Percentiles rank a stretch among this genome's conserved stretches.
Evolutionary conservation across 345 rosid genomes (phyloP).

Genomic region (Lagerstroemia speciosa): DNA sequence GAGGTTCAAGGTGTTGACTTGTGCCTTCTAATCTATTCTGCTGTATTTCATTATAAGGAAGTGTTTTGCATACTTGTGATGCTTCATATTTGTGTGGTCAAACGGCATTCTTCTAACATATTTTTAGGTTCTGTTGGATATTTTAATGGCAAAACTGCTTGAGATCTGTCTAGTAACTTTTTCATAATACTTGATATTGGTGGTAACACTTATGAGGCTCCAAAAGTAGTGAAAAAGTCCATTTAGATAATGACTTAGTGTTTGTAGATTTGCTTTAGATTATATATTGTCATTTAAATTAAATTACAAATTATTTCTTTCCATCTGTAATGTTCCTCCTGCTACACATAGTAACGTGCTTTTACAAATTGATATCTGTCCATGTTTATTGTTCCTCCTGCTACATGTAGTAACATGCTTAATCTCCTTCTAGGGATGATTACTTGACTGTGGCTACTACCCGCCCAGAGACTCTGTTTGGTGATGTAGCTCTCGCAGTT

Average conservation of each 20-base stretch:
- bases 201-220: background rate
- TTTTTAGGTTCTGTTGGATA: background rate
- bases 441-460: conserved; percentile 89
- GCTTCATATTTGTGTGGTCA: background rate
- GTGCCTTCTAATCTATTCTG: conserved; percentile 1
- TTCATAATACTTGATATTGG: background rate
- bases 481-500: conserved; percentile 92
- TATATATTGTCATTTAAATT: too few species aligned
- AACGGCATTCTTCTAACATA: background rate
- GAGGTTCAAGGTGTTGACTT: conserved; percentile 58
- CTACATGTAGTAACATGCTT: conserved; percentile 1
- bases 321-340: background rate
- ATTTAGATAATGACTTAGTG: background rate
- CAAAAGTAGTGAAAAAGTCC: background rate
- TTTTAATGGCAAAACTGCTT: background rate
- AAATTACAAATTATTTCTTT: background rate
- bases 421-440: conserved; percentile 45
- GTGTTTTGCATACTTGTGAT: background rate
- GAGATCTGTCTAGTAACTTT: background rate
- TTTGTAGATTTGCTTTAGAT: too few species aligned
- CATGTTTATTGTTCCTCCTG: too few species aligned
- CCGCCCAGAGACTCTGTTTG: conserved; percentile 95
- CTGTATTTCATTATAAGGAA: background rate
- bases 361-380: too few species aligned
- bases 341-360: background rate